Conservation (phyloP, 2,329 filamentous ascomycete species). For the Aspergillus versicolor region DNA sequence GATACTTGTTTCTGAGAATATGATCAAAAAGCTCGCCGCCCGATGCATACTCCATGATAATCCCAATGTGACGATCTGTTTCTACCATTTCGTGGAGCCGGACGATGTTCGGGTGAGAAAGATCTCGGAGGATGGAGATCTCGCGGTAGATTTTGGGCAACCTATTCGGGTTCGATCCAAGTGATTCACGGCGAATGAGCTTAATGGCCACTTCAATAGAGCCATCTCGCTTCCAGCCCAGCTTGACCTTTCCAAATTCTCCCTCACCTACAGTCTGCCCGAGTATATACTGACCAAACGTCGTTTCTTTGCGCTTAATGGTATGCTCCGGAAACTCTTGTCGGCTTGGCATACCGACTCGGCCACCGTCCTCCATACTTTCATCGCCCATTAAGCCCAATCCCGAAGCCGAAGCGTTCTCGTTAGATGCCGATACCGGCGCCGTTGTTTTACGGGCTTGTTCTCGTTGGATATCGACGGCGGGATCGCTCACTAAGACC, state of each 20-base stretch:
- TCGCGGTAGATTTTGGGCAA: constrained; percentile 97
- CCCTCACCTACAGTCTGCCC: constrained; percentile 96
- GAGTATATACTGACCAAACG: constrained; percentile 93
- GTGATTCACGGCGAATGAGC: constrained; percentile 85
- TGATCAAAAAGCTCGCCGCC: constrained; percentile 98
- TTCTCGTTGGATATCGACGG: constrained; percentile 70
- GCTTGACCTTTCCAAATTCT: constrained; percentile 97
- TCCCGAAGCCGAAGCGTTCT: constrained; percentile 48
- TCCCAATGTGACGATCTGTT: constrained; percentile 94
- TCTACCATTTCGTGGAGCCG: constrained; percentile 97
- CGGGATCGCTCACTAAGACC: constrained; percentile 72
- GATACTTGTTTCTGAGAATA: constrained; percentile 92
- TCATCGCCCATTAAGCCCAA: constrained; percentile 52
- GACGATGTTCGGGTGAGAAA: constrained; percentile 96
- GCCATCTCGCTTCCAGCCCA: constrained; percentile 96
- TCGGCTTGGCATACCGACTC: constrained; percentile 42
- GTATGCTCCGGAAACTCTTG: constrained; percentile 57
- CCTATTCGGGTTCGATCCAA: constrained; percentile 83
- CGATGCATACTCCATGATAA: constrained; percentile 96
- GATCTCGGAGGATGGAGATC: constrained; percentile 82
- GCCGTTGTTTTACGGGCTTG: constrained; percentile 67
- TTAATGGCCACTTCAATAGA: constrained; percentile 97
- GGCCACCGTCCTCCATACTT: constrained; percentile 45
- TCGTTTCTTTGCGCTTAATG: constrained; percentile 74
- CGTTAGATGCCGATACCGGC: constrained; percentile 41